phyloP scores from a whole-genome alignment of 305 asterid genomes.

The Fraxinus sp. region DNA sequence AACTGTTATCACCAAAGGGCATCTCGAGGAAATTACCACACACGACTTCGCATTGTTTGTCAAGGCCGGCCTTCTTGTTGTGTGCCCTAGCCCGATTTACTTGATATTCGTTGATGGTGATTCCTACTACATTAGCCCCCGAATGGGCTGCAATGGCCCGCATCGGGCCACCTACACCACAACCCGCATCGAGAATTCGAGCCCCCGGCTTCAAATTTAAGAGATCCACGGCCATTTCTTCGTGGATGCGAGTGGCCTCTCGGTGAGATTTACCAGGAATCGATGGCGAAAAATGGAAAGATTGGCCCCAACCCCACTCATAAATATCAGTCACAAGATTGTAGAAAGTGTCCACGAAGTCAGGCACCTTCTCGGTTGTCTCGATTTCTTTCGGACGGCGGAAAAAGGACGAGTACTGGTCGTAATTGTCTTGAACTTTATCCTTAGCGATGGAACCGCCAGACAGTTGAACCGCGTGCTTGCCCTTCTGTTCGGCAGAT shows the following conservation, averaged over 20 bases:
- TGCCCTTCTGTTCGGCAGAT: slow-evolving; percentile 85
- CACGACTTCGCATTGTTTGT: slow-evolving; percentile 74
- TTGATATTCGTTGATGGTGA: slow-evolving; percentile 92
- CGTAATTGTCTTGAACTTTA: slow-evolving; percentile 67
- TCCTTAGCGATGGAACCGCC: slow-evolving; percentile 86
- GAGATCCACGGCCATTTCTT: slow-evolving; percentile 76
- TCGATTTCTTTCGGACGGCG: slow-evolving; percentile 86
- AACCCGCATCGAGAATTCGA: slow-evolving; percentile 9
- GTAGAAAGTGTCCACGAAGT: slow-evolving; percentile 90
- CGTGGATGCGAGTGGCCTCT: slow-evolving; percentile 28
- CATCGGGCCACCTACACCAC: slow-evolving; percentile 18
- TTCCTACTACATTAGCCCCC: slow-evolving; percentile 81
- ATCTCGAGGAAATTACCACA: slow-evolving; percentile 91
- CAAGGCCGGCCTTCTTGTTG: slow-evolving; percentile 82
- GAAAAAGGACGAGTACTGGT: slow-evolving; percentile 91
- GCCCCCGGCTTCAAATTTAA: slow-evolving; percentile 50
- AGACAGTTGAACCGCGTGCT: slow-evolving; percentile 74
- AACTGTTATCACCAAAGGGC: slow-evolving; percentile 51
- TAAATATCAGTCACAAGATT: slow-evolving; percentile 94
- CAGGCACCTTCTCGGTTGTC: slow-evolving; percentile 76
- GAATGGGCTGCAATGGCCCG: slow-evolving; percentile 85
- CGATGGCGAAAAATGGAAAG: slow-evolving; percentile 25
- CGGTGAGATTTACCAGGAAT: slow-evolving; percentile 22
- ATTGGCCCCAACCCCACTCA: slow-evolving; percentile 99
- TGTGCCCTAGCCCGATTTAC: slow-evolving; percentile 73